Conservation (phyloP, 805 yeast species). For the Yamadazyma endophytica region DNA sequence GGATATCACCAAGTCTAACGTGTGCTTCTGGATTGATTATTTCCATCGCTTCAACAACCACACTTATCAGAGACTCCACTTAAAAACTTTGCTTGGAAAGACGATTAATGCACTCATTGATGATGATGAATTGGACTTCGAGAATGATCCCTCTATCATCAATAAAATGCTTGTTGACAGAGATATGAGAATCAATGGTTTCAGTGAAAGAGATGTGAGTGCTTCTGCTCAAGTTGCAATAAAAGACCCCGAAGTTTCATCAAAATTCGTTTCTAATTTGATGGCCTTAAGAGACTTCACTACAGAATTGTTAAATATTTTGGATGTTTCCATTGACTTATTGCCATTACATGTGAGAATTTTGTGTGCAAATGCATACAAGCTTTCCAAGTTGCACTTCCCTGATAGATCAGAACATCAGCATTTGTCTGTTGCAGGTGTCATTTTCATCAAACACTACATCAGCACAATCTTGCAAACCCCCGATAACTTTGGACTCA, state of each 20-base stretch:
- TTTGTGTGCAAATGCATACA: conserved; percentile 30
- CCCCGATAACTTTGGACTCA: conserved; percentile 58
- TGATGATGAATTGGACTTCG: conserved; percentile 58
- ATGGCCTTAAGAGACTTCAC: conserved; percentile 70
- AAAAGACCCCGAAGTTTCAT: conserved; percentile 70
- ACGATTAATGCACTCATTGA: conserved; percentile 36
- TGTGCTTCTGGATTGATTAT: conserved; percentile 42
- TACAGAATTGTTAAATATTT: conserved; percentile 52
- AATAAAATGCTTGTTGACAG: conserved; percentile 36
- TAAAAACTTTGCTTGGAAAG: conserved; percentile 38
- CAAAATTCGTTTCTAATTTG: conserved; percentile 66
- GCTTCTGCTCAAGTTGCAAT: conserved; percentile 66
- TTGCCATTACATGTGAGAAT: conserved; percentile 35
- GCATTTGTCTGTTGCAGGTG: conserved; percentile 65
- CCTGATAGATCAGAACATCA: conserved; percentile 59
- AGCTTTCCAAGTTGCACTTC: conserved; percentile 41
- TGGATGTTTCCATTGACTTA: conserved; percentile 40
- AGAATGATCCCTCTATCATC: conserved; percentile 72
- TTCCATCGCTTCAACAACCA: conserved; percentile 42
- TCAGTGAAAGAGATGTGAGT: conserved; percentile 31
- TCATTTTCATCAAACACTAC: conserved; percentile 53
- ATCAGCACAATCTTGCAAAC: conserved; percentile 40
- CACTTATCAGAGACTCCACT: conserved; percentile 44
- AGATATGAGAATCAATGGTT: conserved; percentile 31
- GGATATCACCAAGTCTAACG: conserved; percentile 36